Evolutionary conservation across 2,329 filamentous ascomycete genomes (phyloP).

Genomic region (Microcera coccophila): DNA sequence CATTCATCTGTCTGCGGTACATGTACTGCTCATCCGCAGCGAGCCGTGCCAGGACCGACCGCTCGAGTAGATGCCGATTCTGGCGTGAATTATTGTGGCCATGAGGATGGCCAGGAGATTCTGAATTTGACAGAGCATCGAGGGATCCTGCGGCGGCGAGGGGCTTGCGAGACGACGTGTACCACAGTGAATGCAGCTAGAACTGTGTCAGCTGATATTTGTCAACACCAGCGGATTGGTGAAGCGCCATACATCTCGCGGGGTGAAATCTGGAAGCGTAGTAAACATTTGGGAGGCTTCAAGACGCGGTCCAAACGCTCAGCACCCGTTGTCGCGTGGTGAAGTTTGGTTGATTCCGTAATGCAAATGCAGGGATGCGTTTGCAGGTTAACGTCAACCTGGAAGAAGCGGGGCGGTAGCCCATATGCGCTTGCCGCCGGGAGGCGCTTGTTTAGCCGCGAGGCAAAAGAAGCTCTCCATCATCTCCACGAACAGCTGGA

Average conservation of each 20-base stretch:
- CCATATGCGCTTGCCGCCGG: slow-evolving; percentile 16
- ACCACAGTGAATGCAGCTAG: slow-evolving; percentile 72
- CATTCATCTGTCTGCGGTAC: slow-evolving; percentile 71
- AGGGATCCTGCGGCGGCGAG: slow-evolving; percentile 33
- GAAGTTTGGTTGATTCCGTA: slow-evolving; percentile 6
- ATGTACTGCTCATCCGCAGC: slow-evolving; percentile 73
- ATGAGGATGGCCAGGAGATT: slow-evolving; percentile 26
- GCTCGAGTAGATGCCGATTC: slow-evolving; percentile 47
- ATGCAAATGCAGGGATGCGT: slow-evolving; percentile 13
- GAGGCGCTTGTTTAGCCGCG: slow-evolving; percentile 24
- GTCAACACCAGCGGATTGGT: neutral
- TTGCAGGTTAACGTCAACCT: slow-evolving; percentile 2
- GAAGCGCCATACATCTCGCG: slow-evolving; percentile 59
- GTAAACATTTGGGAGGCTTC: slow-evolving; percentile 49
- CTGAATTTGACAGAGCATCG: slow-evolving; percentile 31
- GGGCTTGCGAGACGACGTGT: slow-evolving; percentile 59
- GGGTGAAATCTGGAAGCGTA: slow-evolving; percentile 63
- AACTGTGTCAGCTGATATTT: slow-evolving; percentile 8
- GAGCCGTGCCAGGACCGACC: slow-evolving; percentile 64
- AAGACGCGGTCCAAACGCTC: slow-evolving; percentile 4
- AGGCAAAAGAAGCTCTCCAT: slow-evolving; percentile 3
- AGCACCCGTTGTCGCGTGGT: neutral
- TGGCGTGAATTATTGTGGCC: slow-evolving; percentile 32
- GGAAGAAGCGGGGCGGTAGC: slow-evolving; percentile 19
- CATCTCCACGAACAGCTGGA: neutral